phyloP scores from a whole-genome alignment of 2,329 filamentous ascomycete genomes.

The Aspergillus tanneri region DNA sequence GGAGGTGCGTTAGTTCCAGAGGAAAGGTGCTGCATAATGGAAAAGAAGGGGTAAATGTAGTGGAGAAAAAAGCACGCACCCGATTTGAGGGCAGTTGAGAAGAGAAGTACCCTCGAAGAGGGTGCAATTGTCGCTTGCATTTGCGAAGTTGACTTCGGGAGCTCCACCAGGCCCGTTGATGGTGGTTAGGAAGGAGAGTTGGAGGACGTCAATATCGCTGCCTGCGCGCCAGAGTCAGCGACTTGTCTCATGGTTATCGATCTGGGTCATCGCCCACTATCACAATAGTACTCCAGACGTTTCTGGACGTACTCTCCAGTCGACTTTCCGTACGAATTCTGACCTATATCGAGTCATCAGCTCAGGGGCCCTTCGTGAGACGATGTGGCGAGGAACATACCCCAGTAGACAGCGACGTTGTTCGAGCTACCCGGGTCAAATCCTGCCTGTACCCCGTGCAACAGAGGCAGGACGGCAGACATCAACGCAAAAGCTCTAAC shows the following conservation, averaged over 20 bases:
- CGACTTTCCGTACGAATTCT: slow-evolving; percentile 57
- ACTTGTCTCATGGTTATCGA: no score
- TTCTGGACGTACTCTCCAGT: slow-evolving; percentile 51
- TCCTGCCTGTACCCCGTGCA: slow-evolving; percentile 2
- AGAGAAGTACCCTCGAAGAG: slow-evolving; percentile 57
- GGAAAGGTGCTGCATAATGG: neutral
- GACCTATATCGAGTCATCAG: slow-evolving; percentile 39
- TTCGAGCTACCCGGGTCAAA: neutral
- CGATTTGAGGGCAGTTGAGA: slow-evolving; percentile 63
- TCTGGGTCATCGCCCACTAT: slow-evolving; percentile 45
- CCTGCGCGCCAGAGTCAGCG: slow-evolving; percentile 22
- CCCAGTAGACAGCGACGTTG: slow-evolving; percentile 69
- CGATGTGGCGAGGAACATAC: slow-evolving; percentile 22
- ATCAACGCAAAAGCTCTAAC: neutral
- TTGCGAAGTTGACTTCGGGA: slow-evolving; percentile 63
- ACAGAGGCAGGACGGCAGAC: neutral
- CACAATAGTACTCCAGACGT: slow-evolving; percentile 59
- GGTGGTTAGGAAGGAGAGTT: slow-evolving; percentile 61
- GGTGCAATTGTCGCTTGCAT: slow-evolving; percentile 60
- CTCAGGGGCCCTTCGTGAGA: no score
- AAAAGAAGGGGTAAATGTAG: neutral
- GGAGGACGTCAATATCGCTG: slow-evolving; percentile 49
- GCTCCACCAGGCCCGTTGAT: slow-evolving; percentile 54
- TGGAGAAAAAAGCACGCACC: slow-evolving; percentile 49
- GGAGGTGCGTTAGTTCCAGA: slow-evolving; percentile 21